Evolutionary conservation across 2,329 filamentous ascomycete species (phyloP), one percentile per base, ranked within the genome.

Genomic region (Cephalotrichum gorgonifer): DNA sequence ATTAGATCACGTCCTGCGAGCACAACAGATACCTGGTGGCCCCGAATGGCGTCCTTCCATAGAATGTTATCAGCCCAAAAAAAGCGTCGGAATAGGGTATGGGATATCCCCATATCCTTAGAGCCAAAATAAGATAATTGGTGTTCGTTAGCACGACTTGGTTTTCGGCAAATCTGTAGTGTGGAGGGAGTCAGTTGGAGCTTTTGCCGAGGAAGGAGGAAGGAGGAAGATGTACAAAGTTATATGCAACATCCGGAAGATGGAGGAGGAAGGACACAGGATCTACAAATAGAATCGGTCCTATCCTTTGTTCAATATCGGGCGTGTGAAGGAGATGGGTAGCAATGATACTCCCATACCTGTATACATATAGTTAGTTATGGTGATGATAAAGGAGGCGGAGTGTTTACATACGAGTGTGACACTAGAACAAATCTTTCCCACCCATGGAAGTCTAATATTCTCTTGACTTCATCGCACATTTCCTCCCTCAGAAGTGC

Each of bases 1-100:
- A 81, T 77, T 14, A 78, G 55, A 60, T 81, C 78, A 48, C 66
- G 62, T 1, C 71, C 70, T 17, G 68, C 68, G 20, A 82, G 58
- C 38, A 66, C 67, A 3, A 78, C 73, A 1, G 75, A 75, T 9
- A 74, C 64, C 17, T 63, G 61, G 39, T 50, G 56, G 15, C 62
- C 59, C 28, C 60, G 55, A 7, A 81, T 57, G 50, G 78, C 74
- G 35, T 80, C 70, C 55, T 75, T 76, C 79, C 78, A 83, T 6
- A 83, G 59, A 1, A 79, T 67, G 55, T 78, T 81, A 52, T 82
- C 70, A 20, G 65, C 67, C 79, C 79, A 83, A 63, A 80, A 79
- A 59, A 83, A 82, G 33, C 75, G 70, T 12, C 79, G 64, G 12
- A 71, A 69, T 1, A 82, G 62, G 0, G 76, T 79, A 56, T 81